Base-by-base conservation (phyloP, 2,329 filamentous ascomycete genomes). In the Fusarium sp. region DNA sequence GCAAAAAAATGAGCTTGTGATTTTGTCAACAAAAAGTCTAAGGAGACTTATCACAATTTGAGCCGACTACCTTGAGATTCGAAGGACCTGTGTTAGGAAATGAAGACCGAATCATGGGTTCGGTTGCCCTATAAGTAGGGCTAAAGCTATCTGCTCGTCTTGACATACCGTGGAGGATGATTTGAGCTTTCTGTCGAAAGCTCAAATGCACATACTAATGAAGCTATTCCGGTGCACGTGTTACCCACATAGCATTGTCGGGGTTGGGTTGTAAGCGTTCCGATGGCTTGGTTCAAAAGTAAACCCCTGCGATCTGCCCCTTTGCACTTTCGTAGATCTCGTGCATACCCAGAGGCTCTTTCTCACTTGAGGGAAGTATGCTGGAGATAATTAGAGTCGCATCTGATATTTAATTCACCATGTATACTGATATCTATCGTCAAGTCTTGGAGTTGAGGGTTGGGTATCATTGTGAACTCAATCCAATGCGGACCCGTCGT, bases 121-220 rank as follows among this genome's bases (percentile, higher is more conserved):
- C 52, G 15, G 36, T 34, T 52, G 22, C 48, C 46, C 40, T 42
- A 43, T 45, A 22, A 34, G 46, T 65, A 65, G 62, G 62, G 62
- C 14, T 48, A 38, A 43, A 36, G 42, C n/a, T 36, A 28, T 4
- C 38, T 20, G 6, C 28, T 34, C 26, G 15, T 22, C 17, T 44
- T 8, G 18, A 34, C n/a, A 17, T 18, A 9, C 24, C 31, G 10
- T 40, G 17, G 18, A 20, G 20, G 11, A 48, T 39, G 15, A 7
- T n/a, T 34, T 24, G 1, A 26, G 31, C 22, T 17, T 33, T 52
- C 22, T 7, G 17, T n/a, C 3, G 17, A 22, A 31, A 13, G 10
- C 14, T 22, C 15, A 6, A 7, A 26, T 64, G 11, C 40, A 11
- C 5, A 6, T 33, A 5, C 15, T 24, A 24, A 46, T 36, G 53